Base-by-base conservation (phyloP, 2,329 filamentous ascomycete genomes). In the Moelleriella libera region DNA sequence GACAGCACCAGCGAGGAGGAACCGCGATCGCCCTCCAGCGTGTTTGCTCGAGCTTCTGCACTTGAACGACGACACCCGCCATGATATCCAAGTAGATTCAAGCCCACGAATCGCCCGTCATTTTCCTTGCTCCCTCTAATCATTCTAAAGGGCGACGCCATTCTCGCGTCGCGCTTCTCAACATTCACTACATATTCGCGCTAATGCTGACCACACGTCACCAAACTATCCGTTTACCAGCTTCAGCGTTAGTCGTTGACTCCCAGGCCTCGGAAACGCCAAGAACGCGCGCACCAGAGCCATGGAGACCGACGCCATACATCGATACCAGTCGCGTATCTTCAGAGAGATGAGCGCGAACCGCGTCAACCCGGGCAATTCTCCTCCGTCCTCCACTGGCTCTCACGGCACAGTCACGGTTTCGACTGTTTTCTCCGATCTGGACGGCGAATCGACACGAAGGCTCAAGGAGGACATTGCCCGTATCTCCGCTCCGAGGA, bases 361-460 rank as follows among this genome's bases (percentile, higher is more conserved):
- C 60, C 66, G 68, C 59, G 67, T 74, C 50, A 74, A 77, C 58
- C 74, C 74, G 5, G 77, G 76, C 63, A 75, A 74, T 61, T 77
- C 74, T 21, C 75, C 75, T 5, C 74, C 74, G 21, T 76, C 74
- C 6, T 78, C 74, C 6, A 77, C 74, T 31, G 74, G 74, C 48
- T 74, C 72, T 46, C 74, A 76, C 60, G 74, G 74, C 58, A 75
- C 73, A 51, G 67, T 77, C 52, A 77, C 73, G 43, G 57, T 69
- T 46, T 75, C 74, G 39, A 71, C 73, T 41, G 63, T 77, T 54
- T 73, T 75, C 50, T 69, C 72, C 48, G 68, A 70, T 48, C 71
- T 69, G 39, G 72, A 75, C 50, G 71, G 68, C 58, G 74, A 77
- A 58, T 75, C 72, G 31, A 76, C 73, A 41, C 70, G 71, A 48